Percentiles rank a stretch among this genome's conserved stretches.
phyloP scores from a whole-genome alignment of 176 grass and related monocot species.

The Carex pumila region DNA sequence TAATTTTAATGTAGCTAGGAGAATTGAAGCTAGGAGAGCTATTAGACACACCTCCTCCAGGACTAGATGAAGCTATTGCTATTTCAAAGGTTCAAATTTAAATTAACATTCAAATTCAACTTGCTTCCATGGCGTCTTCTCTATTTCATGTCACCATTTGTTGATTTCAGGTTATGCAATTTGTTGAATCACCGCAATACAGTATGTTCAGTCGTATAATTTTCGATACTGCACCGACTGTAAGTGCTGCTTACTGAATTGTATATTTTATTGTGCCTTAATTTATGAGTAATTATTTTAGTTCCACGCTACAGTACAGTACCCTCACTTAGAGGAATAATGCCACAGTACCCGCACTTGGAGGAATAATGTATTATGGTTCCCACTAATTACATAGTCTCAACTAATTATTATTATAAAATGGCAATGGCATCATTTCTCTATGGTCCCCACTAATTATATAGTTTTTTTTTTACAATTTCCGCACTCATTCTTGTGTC shows the following conservation, averaged over 20 bases:
- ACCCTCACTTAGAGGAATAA: no score
- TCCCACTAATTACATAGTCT: no score
- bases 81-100: slow-evolving; percentile 69
- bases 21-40: slow-evolving; percentile 91
- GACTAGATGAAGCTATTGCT: slow-evolving; percentile 93
- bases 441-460: no score
- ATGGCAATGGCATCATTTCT: no score
- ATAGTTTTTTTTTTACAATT: no score
- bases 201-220: slow-evolving; percentile 93
- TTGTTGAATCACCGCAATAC: slow-evolving; percentile 80
- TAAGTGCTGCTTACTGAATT: slow-evolving; percentile 23
- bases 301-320: no score
- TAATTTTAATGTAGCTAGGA: slow-evolving; percentile 62
- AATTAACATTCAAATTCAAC: neutral
- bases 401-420: no score
- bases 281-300: neutral
- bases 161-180: slow-evolving; percentile 78
- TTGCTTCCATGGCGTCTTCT: neutral
- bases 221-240: slow-evolving; percentile 93
- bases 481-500: no score
- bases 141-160: slow-evolving; percentile 3
- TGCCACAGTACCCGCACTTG: no score
- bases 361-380: no score
- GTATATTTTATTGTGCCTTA: slow-evolving; percentile 1
- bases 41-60: slow-evolving; percentile 81